Evolutionary conservation across 495 filamentous ascomycete species (phyloP), one percentile per base, ranked within the genome.

Genomic region (Tetracladium marchalianum): DNA sequence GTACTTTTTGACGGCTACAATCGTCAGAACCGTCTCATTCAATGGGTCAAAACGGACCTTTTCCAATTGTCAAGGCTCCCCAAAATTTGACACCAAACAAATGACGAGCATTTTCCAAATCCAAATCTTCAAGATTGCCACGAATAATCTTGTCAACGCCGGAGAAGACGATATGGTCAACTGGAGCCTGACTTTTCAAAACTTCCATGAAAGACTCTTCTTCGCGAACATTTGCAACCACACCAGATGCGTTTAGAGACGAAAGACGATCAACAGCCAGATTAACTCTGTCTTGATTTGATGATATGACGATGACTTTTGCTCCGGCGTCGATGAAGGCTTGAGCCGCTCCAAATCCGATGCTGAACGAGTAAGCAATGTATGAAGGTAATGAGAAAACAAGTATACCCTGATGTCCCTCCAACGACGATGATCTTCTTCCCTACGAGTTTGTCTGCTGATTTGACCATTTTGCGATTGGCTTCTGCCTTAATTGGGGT

Each of bases 271-370:
- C 41, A 1, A 65, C 53, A 31, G 63, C 62, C 12, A 37, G 31
- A 44, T 60, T 49, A 33, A 66, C 56, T 2, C 55, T 54, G 17
- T 57, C 55, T 47, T 58, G 51, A 11, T 63, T 62, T 4, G 75
- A 78, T 5, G 69, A 72, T 44, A 69, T 66, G 51, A 78, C 61
- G 39, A 64, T 70, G 24, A 78, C 62, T 39, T 52, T 52, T 41
- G 69, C 69, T 41, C 69, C 67, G 16, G 71, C 59, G 40, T 66
- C 65, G 39, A 73, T 54, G 38, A 63, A 64, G 13, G 62, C 58
- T 49, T 65, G 51, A 27, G 73, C 73, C 16, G 69, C 68, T 13
- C 64, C 64, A 47, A 69, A 76, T 27, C 73, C 73, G 45, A 77
- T 73, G 17, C 73, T 63, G 27, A 11, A 12, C 5, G 34, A 43